A percentile compares a stretch with the other conserved stretches of the same genome.
phyloP scores from a whole-genome alignment of 306 rosid genomes.

The Lathyrus aphaca region DNA sequence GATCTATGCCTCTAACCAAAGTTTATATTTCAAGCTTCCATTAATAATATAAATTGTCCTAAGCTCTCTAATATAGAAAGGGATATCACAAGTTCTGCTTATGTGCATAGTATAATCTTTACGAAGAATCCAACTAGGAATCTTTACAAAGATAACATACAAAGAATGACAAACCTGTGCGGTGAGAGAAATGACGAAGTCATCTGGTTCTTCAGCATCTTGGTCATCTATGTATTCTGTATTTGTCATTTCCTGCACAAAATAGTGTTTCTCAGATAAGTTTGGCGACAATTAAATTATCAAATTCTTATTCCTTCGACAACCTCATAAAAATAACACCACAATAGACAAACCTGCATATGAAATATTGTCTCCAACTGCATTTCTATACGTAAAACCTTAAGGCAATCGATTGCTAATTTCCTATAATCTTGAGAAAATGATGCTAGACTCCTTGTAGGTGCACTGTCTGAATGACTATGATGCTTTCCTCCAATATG shows the following conservation, averaged over 20 bases:
- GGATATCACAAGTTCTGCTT: neutral
- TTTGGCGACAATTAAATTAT: constrained; percentile 24
- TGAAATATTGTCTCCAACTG: constrained; percentile 92
- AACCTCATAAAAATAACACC: constrained; percentile 31
- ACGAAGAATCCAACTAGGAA: constrained; percentile 21
- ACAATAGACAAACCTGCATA: constrained; percentile 76
- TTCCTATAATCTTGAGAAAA: constrained; percentile 94
- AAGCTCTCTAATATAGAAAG: neutral
- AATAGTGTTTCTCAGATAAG: constrained; percentile 38
- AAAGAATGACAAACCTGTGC: constrained; percentile 65
- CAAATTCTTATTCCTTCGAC: constrained; percentile 17
- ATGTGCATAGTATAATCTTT: neutral
- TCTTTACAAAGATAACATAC: constrained; percentile 31
- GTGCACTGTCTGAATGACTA: constrained; percentile 56
- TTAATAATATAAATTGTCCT: neutral
- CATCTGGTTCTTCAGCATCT: constrained; percentile 99
- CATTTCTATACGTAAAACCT: constrained; percentile 95
- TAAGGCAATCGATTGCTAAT: constrained; percentile 92
- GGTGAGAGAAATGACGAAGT: constrained; percentile 89
- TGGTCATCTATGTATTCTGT: constrained; percentile 94
- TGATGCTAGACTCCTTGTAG: constrained; percentile 72
- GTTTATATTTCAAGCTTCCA: neutral
- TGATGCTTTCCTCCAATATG: constrained; percentile 57
- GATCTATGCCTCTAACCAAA: neutral
- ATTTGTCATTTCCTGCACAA: constrained; percentile 85